Conservation (phyloP, 768 basidiomycete species). For the Dictyophora rubrovolvata region DNA sequence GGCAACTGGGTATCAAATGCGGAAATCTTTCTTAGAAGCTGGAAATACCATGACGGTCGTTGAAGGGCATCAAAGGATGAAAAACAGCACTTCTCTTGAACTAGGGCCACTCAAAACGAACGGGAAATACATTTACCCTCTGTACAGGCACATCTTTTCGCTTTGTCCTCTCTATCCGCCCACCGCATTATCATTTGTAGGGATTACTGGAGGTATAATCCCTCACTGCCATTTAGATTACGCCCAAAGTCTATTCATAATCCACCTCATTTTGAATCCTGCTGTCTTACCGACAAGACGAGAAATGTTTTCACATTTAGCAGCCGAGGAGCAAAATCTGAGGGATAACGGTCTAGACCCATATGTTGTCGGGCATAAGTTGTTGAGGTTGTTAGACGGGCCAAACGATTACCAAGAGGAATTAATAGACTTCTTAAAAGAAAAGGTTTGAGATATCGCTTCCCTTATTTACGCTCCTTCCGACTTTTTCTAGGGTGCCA, state of each 20-base stretch:
- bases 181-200: conserved; percentile 46
- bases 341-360: conserved; percentile 38
- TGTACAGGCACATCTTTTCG: conserved; percentile 42
- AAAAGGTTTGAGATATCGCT: neutral
- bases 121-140: conserved; percentile 42
- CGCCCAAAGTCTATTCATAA: conserved; percentile 40
- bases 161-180: conserved; percentile 37
- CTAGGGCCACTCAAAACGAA: conserved; percentile 33
- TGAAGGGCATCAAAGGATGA: neutral
- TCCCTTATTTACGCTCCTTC: neutral
- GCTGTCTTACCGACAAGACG: conserved; percentile 31
- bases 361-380: conserved; percentile 36
- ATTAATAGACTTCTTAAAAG: conserved; percentile 22
- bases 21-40: conserved; percentile 37
- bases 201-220: conserved; percentile 30
- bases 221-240: conserved; percentile 38
- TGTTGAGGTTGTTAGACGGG: conserved; percentile 19
- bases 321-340: conserved; percentile 26
- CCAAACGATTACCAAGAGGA: conserved; percentile 24
- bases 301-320: conserved; percentile 32
- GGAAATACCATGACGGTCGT: conserved; percentile 15
- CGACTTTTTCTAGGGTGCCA: conserved; percentile 10
- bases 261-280: conserved; percentile 34
- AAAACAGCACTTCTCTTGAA: conserved; percentile 7
- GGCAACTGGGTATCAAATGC: conserved; percentile 45